Conservation (phyloP, 768 basidiomycete genomes). For the Tylopilus sp. region DNA sequence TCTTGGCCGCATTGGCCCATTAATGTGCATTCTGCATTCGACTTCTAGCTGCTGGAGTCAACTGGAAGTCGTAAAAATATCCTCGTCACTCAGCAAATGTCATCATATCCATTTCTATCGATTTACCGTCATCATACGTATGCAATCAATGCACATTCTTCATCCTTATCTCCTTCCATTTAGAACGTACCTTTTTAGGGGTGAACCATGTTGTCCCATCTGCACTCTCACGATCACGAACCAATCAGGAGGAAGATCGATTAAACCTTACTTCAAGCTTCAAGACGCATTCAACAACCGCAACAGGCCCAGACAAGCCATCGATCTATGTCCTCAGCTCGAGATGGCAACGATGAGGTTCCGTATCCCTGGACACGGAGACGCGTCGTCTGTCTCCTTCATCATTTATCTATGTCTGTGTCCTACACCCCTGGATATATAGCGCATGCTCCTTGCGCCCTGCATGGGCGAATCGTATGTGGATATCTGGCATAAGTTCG, state of each 20-base stretch:
- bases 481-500: background rate
- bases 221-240: slow-evolving; percentile 13
- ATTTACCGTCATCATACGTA: background rate
- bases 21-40: background rate
- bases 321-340: slow-evolving; percentile 4
- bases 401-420: background rate
- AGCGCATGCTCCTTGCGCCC: background rate
- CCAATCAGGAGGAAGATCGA: slow-evolving; percentile 14
- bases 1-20: background rate
- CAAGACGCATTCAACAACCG: background rate
- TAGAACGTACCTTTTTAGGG: slow-evolving; percentile 5
- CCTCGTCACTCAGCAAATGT: background rate
- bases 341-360: slow-evolving; percentile 4
- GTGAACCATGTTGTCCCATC: slow-evolving; percentile 6
- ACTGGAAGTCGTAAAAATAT: background rate
- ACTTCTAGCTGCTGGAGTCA: background rate
- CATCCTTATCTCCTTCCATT: slow-evolving; percentile 15
- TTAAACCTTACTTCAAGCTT: slow-evolving; percentile 15
- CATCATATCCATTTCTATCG: background rate
- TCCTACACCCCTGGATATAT: background rate
- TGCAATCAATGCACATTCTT: slow-evolving; percentile 4
- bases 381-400: background rate
- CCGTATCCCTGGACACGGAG: background rate
- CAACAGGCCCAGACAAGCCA: background rate
- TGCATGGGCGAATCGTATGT: background rate